Evolutionary conservation across 2,329 filamentous ascomycete genomes (phyloP).

Genomic region (Aspergillus oerlinghausenensis): DNA sequence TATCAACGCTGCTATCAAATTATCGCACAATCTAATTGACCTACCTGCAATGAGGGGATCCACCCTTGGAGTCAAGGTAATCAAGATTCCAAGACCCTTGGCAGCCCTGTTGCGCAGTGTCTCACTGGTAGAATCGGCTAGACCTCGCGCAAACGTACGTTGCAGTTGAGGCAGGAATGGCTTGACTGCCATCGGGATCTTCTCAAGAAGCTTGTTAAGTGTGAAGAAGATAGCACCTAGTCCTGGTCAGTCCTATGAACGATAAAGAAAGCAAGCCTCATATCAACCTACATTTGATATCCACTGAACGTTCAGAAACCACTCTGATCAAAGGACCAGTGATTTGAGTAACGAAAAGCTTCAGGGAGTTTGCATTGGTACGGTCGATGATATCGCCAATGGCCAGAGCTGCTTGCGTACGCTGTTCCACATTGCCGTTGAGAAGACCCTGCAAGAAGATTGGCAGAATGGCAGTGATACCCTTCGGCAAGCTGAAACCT

Average conservation of each 20-base stretch:
- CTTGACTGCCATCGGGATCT: constrained; percentile 92
- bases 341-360: constrained; percentile 94
- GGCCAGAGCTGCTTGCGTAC: constrained; percentile 83
- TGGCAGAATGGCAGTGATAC: constrained; percentile 90
- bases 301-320: constrained; percentile 90
- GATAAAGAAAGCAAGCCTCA: neutral
- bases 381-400: constrained; percentile 96
- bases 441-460: constrained; percentile 98
- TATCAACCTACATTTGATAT: constrained; percentile 64
- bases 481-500: constrained; percentile 88
- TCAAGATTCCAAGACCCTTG: constrained; percentile 88
- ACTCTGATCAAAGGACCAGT: constrained; percentile 97
- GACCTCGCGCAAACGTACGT: constrained; percentile 90
- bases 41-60: constrained; percentile 75
- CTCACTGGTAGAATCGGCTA: constrained; percentile 90
- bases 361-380: constrained; percentile 79
- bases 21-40: constrained; percentile 5
- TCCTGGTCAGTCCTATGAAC: constrained; percentile 14
- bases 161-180: constrained; percentile 96
- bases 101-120: constrained; percentile 81
- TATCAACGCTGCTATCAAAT: constrained; percentile 1
- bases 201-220: constrained; percentile 90
- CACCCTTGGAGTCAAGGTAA: constrained; percentile 90
- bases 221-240: constrained; percentile 82
- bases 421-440: constrained; percentile 90